phyloP scores from a whole-genome alignment of 352 stramenopile species.

The Lagenidium giganteum region DNA sequence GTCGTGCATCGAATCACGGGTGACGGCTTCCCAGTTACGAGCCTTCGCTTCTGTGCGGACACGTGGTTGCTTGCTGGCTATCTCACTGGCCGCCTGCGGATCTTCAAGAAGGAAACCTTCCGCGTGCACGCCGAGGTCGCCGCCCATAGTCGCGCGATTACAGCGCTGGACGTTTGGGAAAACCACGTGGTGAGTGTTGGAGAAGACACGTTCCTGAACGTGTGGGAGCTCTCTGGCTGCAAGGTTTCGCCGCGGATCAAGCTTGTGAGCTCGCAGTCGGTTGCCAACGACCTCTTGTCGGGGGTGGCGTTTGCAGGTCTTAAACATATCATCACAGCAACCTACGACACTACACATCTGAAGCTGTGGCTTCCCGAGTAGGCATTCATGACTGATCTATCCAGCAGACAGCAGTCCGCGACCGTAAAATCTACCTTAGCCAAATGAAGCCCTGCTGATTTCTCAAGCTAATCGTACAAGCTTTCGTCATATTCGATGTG shows the following conservation, averaged over 20 bases:
- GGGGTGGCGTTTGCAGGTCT: slow-evolving; percentile 44
- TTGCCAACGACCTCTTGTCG: slow-evolving; percentile 57
- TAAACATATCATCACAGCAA: slow-evolving; percentile 45
- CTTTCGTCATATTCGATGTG: slow-evolving; percentile 85
- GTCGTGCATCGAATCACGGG: slow-evolving; percentile 52
- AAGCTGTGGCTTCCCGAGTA: slow-evolving; percentile 69
- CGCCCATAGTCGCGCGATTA: slow-evolving; percentile 65
- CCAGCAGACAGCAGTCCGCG: not conserved
- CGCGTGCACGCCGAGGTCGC: slow-evolving; percentile 55
- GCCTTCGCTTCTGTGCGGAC: slow-evolving; percentile 45
- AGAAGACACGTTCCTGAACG: slow-evolving; percentile 78
- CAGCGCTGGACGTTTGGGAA: slow-evolving; percentile 46
- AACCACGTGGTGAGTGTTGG: slow-evolving; percentile 53
- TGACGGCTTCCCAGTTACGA: slow-evolving; percentile 38
- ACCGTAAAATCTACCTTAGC: not conserved
- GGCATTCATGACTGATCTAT: slow-evolving; percentile 1
- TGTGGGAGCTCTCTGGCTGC: slow-evolving; percentile 48
- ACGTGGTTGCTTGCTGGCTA: slow-evolving; percentile 56
- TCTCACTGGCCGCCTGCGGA: slow-evolving; percentile 45
- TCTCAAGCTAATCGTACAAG: slow-evolving; percentile 54
- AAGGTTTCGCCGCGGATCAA: slow-evolving; percentile 23
- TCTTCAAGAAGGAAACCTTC: slow-evolving; percentile 49
- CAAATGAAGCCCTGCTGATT: not conserved
- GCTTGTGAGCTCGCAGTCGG: slow-evolving; percentile 53
- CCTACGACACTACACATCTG: slow-evolving; percentile 65